A percentile compares a stretch with the other conserved stretches of the same genome.
phyloP scores from a whole-genome alignment of 768 basidiomycete species.

The Pisolithus microcarpus region DNA sequence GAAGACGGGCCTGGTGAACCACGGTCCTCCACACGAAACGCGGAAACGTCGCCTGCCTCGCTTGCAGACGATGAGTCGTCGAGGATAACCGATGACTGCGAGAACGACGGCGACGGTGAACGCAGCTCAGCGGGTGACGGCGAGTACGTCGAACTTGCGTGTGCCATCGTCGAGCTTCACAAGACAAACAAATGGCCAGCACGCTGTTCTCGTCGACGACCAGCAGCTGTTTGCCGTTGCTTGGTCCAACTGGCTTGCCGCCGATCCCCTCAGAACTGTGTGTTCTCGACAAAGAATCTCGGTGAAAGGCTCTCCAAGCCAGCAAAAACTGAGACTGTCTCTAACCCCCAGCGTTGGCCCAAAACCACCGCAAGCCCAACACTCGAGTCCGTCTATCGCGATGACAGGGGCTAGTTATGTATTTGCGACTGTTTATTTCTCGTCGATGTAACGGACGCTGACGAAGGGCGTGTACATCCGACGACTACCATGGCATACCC shows the following conservation, averaged over 20 bases:
- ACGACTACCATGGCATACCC: slow-evolving; percentile 1
- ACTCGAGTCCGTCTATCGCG: no score
- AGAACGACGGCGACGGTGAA: slow-evolving; percentile 35
- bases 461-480: no score
- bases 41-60: slow-evolving; percentile 13
- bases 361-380: no score
- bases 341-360: no score
- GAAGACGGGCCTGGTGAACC: slow-evolving; percentile 19
- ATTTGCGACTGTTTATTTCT: neutral
- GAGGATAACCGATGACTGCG: slow-evolving; percentile 23
- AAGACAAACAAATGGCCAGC: no score
- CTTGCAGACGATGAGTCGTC: slow-evolving; percentile 22
- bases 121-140: slow-evolving; percentile 31
- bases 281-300: no score
- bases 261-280: no score
- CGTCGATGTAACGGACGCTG: no score
- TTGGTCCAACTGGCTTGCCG: neutral
- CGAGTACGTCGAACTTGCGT: slow-evolving; percentile 25
- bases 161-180: slow-evolving; percentile 8
- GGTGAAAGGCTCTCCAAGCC: no score
- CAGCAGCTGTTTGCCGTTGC: neutral
- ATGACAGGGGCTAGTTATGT: neutral
- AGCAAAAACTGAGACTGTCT: no score
- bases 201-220: neutral
- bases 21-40: slow-evolving; percentile 9